These are phyloP conservation scores for Cercospora sp. DNA, from an alignment of 2,329 filamentous ascomycete species.

Conservation along the genomic window DNA sequence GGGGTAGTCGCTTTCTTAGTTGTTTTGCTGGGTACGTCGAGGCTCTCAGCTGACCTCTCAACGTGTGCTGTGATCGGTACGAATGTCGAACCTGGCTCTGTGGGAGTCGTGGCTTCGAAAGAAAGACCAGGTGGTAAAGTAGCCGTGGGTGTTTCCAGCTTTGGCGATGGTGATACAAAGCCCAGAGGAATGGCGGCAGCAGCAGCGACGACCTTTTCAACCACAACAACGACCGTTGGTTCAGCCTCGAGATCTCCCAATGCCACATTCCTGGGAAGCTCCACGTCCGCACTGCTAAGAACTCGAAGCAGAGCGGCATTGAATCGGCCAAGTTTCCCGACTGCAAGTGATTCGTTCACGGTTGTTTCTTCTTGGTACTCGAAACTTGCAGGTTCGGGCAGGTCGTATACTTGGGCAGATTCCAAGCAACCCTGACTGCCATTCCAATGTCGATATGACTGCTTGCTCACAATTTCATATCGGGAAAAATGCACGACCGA, in stretches of 20 bases:
- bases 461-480: slow-evolving; percentile 45
- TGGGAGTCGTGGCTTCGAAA: slow-evolving; percentile 18
- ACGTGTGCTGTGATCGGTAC: slow-evolving; percentile 29
- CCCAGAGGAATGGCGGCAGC: slow-evolving; percentile 23
- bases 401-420: slow-evolving; percentile 38
- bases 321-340: slow-evolving; percentile 30
- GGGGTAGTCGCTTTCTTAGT: slow-evolving; percentile 8
- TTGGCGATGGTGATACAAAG: slow-evolving; percentile 11
- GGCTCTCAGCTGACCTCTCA: slow-evolving; percentile 27
- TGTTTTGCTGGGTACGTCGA: slow-evolving; percentile 25
- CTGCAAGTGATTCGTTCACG: slow-evolving; percentile 32
- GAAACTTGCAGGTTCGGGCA: slow-evolving; percentile 41
- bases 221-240: slow-evolving; percentile 47
- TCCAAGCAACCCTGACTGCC: slow-evolving; percentile 37
- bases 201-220: slow-evolving; percentile 42
- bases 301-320: slow-evolving; percentile 39
- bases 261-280: slow-evolving; percentile 15
- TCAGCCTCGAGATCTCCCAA: slow-evolving; percentile 42
- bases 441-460: slow-evolving; percentile 30
- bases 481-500: slow-evolving; percentile 47
- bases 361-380: slow-evolving; percentile 37
- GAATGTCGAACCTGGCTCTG: slow-evolving; percentile 22
- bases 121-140: slow-evolving; percentile 30
- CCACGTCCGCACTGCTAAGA: slow-evolving; percentile 19
- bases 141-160: slow-evolving; percentile 29